These are phyloP conservation scores for Brassica rapa DNA, from an alignment of 345 rosid genomes.

Conservation along the genomic window DNA sequence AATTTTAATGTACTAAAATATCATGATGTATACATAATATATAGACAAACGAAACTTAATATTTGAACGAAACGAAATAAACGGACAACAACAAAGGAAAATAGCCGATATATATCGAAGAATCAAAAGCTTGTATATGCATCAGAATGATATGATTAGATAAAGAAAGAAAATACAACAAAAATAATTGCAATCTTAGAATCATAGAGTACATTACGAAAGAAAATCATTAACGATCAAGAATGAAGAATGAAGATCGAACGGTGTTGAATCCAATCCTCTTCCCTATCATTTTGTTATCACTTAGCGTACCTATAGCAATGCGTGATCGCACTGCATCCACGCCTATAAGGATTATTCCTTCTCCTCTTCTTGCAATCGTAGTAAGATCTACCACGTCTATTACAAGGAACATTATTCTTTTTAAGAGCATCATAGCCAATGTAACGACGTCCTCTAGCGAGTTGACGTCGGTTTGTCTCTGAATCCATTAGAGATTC, in stretches of 20 bases:
- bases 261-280: constrained; percentile 23
- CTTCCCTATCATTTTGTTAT: constrained; percentile 16
- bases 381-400: constrained; percentile 55
- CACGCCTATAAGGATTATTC: constrained; percentile 57
- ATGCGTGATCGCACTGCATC: constrained; percentile 55
- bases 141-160: constrained; percentile 30
- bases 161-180: neutral
- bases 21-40: constrained; percentile 28
- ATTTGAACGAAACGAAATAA: constrained; percentile 32
- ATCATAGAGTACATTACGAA: constrained; percentile 24
- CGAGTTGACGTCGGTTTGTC: constrained; percentile 39
- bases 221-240: constrained; percentile 23
- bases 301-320: constrained; percentile 46
- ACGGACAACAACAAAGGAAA: constrained; percentile 21
- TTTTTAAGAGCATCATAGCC: constrained; percentile 48
- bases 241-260: constrained; percentile 26
- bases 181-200: neutral
- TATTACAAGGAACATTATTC: constrained; percentile 48
- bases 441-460: constrained; percentile 40
- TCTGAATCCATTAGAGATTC: constrained; percentile 49
- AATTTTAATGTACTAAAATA: constrained; percentile 5
- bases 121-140: constrained; percentile 35
- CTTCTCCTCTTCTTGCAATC: constrained; percentile 41
- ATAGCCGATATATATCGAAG: constrained; percentile 4
- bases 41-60: constrained; percentile 33